A percentile compares a stretch with the other conserved stretches of the same genome.
Evolutionary conservation across 148 eudicot genomes (phyloP).

Genomic region (Rhododendron ferrugineum): DNA sequence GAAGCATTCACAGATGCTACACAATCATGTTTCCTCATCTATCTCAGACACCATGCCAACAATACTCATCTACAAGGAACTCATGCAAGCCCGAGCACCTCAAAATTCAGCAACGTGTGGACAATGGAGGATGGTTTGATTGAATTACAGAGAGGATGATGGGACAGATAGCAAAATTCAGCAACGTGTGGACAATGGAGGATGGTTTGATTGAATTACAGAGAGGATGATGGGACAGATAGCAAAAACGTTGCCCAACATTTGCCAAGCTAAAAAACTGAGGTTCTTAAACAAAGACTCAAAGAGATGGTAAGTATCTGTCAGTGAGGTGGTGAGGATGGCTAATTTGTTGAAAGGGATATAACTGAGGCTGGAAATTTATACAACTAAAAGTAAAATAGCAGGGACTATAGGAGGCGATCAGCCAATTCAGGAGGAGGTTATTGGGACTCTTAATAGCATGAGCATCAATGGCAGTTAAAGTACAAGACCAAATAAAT

Average conservation of each 20-base stretch:
- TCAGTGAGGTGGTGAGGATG: not conserved
- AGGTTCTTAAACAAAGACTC: not conserved
- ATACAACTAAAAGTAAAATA: not conserved
- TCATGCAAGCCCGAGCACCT: not conserved
- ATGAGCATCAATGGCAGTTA: not conserved
- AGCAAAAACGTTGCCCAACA: not conserved
- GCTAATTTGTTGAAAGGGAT: not conserved
- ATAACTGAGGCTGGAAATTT: not conserved
- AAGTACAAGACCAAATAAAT: not conserved
- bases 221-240: not conserved
- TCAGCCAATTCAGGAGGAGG: not conserved
- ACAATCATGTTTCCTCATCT: not conserved
- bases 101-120: not conserved
- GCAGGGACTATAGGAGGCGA: not conserved
- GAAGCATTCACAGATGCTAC: not conserved
- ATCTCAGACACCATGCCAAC: not conserved
- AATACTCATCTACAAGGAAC: not conserved
- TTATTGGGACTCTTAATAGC: conserved; percentile 1
- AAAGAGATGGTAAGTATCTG: not conserved
- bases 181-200: not conserved
- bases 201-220: not conserved
- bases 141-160: not conserved
- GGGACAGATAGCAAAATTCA: not conserved
- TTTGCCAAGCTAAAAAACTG: not conserved
- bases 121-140: not conserved